Evolutionary conservation across 1,284 basidiomycete species (phyloP).

Genomic region (Papiliotrema flavescens): DNA sequence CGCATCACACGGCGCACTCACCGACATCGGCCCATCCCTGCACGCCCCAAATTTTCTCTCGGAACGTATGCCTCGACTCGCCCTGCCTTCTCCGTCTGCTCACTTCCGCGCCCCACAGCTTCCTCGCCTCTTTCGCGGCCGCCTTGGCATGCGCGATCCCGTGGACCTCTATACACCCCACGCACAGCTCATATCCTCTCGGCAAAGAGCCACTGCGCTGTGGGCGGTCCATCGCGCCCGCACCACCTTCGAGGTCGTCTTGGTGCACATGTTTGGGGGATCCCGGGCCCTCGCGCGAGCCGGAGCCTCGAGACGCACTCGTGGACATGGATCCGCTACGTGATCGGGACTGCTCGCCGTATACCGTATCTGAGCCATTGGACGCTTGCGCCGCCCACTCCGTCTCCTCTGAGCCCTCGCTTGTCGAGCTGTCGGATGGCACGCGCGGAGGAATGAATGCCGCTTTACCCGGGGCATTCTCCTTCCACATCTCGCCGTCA

Average conservation of each 20-base stretch:
- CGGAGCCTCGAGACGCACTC: constrained; percentile 3
- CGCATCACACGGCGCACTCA: too few relatives aligned
- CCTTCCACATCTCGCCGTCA: constrained; percentile 54
- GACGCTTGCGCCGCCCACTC: constrained; percentile 14
- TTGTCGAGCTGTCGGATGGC: constrained; percentile 10
- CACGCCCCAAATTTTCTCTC: constrained; percentile 76
- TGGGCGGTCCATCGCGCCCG: background rate
- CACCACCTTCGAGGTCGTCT: background rate
- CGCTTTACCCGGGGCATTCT: constrained; percentile 27
- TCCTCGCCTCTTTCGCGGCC: constrained; percentile 20
- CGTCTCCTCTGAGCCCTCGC: constrained; percentile 24
- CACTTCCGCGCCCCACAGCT: constrained; percentile 46
- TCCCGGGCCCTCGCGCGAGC: background rate
- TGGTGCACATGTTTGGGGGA: background rate
- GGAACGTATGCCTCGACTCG: constrained; percentile 74
- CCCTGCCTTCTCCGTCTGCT: constrained; percentile 50
- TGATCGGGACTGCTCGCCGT: constrained; percentile 5
- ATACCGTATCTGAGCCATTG: constrained; percentile 21
- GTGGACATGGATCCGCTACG: constrained; percentile 14
- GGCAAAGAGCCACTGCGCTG: constrained; percentile 3
- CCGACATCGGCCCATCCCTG: constrained; percentile 81
- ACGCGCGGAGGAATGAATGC: constrained; percentile 16
- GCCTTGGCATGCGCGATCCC: constrained; percentile 67
- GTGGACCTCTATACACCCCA: constrained; percentile 67
- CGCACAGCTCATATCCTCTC: constrained; percentile 78